phyloP scores from a whole-genome alignment of 148 eudicot genomes.

The Vaccinium vitisidaea region DNA sequence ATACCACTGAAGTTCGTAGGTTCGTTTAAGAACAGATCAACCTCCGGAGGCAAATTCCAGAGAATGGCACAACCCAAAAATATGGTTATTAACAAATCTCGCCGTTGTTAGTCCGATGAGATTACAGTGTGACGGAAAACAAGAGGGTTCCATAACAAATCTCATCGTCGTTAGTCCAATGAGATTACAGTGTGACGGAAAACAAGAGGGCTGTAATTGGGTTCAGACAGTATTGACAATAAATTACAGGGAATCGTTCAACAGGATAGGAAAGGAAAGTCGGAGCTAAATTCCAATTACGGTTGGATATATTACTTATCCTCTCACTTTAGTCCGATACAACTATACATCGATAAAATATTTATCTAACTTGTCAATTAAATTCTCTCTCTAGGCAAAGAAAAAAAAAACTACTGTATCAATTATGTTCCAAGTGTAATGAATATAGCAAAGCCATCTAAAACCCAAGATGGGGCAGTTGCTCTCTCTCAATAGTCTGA shows the following conservation, averaged over 20 bases:
- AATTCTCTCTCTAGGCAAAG: too few species aligned
- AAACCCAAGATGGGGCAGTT: neutral
- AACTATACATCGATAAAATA: neutral
- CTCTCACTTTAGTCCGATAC: neutral
- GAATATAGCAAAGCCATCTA: neutral
- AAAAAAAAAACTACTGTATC: too few species aligned
- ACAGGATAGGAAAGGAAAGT: too few species aligned
- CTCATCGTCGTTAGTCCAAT: neutral
- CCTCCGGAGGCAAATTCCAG: too few species aligned
- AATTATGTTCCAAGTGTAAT: neutral
- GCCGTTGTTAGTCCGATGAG: neutral
- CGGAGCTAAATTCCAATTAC: neutral
- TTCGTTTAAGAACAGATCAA: too few species aligned
- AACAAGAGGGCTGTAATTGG: too few species aligned
- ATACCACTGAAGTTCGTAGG: neutral
- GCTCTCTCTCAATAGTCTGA: neutral
- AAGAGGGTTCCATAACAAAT: neutral
- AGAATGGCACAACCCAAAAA: neutral
- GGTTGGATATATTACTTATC: neutral
- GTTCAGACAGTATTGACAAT: too few species aligned
- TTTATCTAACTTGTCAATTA: neutral
- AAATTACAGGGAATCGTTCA: too few species aligned
- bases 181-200: neutral
- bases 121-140: neutral
- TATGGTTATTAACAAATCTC: neutral